Evolutionary conservation across 106 monocot species (phyloP), one percentile per base, ranked within the genome.

Genomic region (Acorus calamus): DNA sequence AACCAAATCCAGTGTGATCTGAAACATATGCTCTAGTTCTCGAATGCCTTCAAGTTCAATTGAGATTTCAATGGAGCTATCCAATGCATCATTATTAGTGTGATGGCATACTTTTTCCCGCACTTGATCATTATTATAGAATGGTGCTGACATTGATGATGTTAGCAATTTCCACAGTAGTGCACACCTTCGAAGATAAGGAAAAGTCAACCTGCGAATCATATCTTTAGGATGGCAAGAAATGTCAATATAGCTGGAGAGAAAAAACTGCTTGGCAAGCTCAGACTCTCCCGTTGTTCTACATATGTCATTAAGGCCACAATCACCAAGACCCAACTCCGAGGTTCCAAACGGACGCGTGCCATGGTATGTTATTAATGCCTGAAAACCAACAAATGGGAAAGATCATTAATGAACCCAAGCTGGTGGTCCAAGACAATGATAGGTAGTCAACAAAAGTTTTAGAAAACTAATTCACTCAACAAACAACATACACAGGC

Each of bases 121-220:
- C 13, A 60, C 47, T 53, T 72, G 50, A 53, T 66, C 74, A 66
- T n/a, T 71, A 63, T 79, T 74, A 78, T 71, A 78, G 28, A 64
- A 55, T 2, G 79, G 76, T 1, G 65, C 48, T 41, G 59, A 44
- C 42, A 48, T 12, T 47, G 77, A 81, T 62, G 76, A 86, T 62
- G 71, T 71, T 9, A 96, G 66, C 68, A 96, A 66, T 63, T 85
- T 82, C 80, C 71, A 76, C 8, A 96, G 78, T 55, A 96, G 72
- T 50, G 82, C 81, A 78, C 87, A 90, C 59, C 87, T 81, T 59
- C 94, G 72, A 9, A 96, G 83, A 73, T 84, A 96, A 44, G 94
- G 94, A 61, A 83, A 82, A 5, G 90, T 96, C 42, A 96, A 74
- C 58, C 86, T 77, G 9, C 85, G 87, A 47, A 96, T 63, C 76